Conservation (phyloP, 2,329 filamentous ascomycete genomes). For the Sporothrix protearum region DNA sequence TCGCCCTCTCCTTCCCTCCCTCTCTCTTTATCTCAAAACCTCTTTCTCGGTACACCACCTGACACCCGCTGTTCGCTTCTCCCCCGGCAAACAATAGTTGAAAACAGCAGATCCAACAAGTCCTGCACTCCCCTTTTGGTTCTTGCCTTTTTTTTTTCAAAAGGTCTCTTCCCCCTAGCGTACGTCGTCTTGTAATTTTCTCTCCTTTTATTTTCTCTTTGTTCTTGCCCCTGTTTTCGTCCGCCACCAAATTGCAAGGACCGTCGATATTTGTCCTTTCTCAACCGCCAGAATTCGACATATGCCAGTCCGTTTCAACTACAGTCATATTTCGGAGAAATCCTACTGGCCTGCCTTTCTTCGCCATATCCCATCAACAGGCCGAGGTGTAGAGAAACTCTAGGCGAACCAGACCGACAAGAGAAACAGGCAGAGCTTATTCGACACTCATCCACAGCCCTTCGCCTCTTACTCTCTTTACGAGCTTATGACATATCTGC, state of each 20-base stretch:
- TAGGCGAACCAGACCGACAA: neutral
- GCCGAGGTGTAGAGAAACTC: neutral
- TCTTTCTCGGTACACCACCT: conserved; percentile 17
- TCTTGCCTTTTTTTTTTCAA: neutral
- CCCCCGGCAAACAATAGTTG: conserved; percentile 16
- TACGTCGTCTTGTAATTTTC: conserved; percentile 1
- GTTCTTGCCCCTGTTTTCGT: neutral
- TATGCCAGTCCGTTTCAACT: neutral
- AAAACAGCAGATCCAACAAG: neutral
- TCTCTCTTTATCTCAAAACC: neutral
- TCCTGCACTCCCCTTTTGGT: neutral
- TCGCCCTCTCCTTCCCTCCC: neutral
- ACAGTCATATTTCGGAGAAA: neutral
- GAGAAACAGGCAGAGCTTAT: neutral
- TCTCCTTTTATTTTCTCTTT: neutral
- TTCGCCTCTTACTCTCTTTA: neutral
- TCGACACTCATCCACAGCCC: neutral
- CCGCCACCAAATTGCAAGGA: neutral
- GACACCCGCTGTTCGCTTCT: neutral
- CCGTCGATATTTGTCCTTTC: neutral
- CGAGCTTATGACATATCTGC: conserved; percentile 23
- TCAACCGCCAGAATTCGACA: neutral
- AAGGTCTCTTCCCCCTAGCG: neutral
- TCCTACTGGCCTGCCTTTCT: neutral
- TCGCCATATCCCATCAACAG: neutral